These are phyloP conservation scores for Trifolium pratense DNA, from an alignment of 306 rosid species.

Conservation along the genomic window DNA sequence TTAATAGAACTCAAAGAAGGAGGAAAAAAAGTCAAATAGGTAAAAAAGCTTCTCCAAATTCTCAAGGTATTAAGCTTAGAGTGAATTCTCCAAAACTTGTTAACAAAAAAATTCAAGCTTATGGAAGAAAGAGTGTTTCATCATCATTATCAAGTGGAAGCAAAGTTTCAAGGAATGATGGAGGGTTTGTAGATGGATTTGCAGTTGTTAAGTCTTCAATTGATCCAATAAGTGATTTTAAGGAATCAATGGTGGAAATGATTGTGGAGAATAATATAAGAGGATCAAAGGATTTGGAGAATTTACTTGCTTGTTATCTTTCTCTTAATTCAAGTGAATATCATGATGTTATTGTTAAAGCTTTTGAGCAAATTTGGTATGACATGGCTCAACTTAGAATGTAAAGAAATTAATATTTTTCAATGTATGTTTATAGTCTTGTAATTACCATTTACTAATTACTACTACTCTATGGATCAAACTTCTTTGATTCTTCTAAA, in stretches of 20 bases:
- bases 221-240: constrained; percentile 84
- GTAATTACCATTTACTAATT: constrained; percentile 42
- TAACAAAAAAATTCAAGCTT: constrained; percentile 59
- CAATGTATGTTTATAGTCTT: constrained; percentile 49
- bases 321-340: constrained; percentile 76
- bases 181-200: constrained; percentile 66
- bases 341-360: constrained; percentile 85
- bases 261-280: constrained; percentile 78
- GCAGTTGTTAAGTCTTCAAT: constrained; percentile 80
- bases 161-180: constrained; percentile 54
- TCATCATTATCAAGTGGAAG: no score
- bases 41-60: constrained; percentile 49
- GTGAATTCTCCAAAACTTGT: constrained; percentile 72
- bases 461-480: constrained; percentile 33
- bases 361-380: constrained; percentile 91
- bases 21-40: constrained; percentile 28
- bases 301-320: constrained; percentile 91
- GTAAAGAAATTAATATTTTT: constrained; percentile 40
- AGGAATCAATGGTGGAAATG: constrained; percentile 94
- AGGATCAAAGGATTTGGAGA: constrained; percentile 81
- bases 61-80: constrained; percentile 70
- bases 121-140: constrained; percentile 62
- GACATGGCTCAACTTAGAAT: constrained; percentile 62
- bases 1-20: constrained; percentile 36
- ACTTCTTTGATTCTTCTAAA: constrained; percentile 28